These are phyloP conservation scores for Trichoderma semiorbis DNA, from an alignment of 2,329 filamentous ascomycete genomes.

Conservation along the genomic window DNA sequence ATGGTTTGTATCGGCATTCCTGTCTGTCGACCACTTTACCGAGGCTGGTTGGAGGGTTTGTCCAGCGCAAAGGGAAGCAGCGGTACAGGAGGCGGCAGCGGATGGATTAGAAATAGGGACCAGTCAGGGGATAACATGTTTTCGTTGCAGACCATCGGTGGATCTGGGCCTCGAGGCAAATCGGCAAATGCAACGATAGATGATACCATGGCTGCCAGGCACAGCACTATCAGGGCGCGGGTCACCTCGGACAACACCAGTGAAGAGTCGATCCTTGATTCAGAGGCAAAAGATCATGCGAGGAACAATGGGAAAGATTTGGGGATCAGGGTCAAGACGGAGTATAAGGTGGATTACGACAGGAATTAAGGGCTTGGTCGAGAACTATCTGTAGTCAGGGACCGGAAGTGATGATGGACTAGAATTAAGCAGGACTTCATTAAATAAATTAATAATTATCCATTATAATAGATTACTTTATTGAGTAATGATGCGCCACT, in stretches of 20 bases:
- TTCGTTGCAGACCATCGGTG: neutral
- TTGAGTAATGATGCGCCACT: neutral
- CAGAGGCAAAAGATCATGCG: neutral
- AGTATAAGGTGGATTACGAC: neutral
- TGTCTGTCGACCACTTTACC: neutral
- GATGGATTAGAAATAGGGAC: neutral
- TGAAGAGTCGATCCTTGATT: neutral
- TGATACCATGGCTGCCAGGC: neutral
- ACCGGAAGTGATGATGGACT: neutral
- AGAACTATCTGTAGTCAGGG: neutral
- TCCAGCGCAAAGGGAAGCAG: neutral
- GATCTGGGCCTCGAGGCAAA: neutral
- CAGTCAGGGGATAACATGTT: neutral
- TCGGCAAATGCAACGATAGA: too few species aligned
- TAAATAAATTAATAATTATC: neutral
- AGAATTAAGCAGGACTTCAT: neutral
- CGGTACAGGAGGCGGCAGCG: neutral
- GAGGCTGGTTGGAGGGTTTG: neutral
- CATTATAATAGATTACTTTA: neutral
- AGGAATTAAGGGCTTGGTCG: neutral
- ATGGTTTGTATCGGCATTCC: conserved; percentile 5
- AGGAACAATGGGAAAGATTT: neutral
- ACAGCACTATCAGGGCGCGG: neutral
- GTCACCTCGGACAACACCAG: neutral
- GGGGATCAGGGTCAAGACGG: neutral